These are phyloP conservation scores for Aspergillus kassunensis DNA, from an alignment of 495 filamentous ascomycete genomes.

Conservation along the genomic window DNA sequence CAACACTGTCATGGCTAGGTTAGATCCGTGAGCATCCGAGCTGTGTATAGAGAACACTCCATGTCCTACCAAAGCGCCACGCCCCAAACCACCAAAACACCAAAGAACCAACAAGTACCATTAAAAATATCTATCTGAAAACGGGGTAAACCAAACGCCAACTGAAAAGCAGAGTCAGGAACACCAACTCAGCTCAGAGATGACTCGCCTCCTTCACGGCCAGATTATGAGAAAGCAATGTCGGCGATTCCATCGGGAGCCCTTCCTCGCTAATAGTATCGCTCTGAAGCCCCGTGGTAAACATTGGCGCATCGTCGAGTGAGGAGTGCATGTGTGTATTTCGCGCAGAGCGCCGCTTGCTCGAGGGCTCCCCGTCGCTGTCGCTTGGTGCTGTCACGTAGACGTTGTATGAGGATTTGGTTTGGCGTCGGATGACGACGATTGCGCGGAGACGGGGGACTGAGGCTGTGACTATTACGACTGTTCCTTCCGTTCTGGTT, in stretches of 20 bases:
- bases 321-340: neutral
- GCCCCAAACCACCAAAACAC: no score
- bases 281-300: neutral
- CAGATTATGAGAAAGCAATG: neutral
- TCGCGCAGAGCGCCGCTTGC: neutral
- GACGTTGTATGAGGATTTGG: neutral
- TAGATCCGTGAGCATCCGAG: no score
- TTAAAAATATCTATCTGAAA: no score
- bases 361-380: neutral
- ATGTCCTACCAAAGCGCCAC: no score
- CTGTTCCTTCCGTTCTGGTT: constrained; percentile 3
- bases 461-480: constrained; percentile 6
- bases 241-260: neutral
- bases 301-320: neutral
- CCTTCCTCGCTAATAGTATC: neutral
- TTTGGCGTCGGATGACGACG: neutral
- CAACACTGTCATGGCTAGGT: no score
- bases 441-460: constrained; percentile 6
- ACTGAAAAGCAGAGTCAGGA: neutral
- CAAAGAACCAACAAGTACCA: no score
- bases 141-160: no score
- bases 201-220: neutral
- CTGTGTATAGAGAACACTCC: no score
- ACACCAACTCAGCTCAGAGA: neutral
- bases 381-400: neutral